Evolutionary conservation across 1,139 yeast species (phyloP), one percentile per base, ranked within the genome.

Genomic region (Lodderomyces orthopsilosis): DNA sequence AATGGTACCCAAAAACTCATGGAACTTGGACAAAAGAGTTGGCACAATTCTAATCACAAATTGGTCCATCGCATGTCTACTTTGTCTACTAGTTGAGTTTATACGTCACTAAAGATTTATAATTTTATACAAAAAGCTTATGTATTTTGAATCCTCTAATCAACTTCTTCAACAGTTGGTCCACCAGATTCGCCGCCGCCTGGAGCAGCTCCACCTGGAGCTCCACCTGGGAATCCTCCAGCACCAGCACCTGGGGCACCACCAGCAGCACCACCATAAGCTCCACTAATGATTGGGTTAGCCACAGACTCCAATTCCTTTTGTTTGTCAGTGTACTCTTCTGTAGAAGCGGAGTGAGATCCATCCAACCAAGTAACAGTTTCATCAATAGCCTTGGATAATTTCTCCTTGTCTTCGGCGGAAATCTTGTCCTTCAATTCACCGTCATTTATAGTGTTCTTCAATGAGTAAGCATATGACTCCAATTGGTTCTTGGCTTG

Each of bases 131-230:
- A 27, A 24, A 24, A 22, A n/a, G n/a, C n/a, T n/a, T n/a, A n/a
- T n/a, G n/a, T n/a, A n/a, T n/a, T n/a, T n/a, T n/a, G n/a, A n/a
- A n/a, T n/a, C n/a, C 13, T 37, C 71, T 85, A 87, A 74, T 87
- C 95, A 67, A 87, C 95, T 78, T 87, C 95, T 79, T 87, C 95
- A 59, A 87, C 95, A 63, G 95, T 86, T 71, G 95, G 95, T 42
- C 86, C 87, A 47, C 65, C 55, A 38, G 65, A 70, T 43, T 66
- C 72, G 44, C 55, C 65, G 61, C 78, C 83, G 55, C 81, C 79
- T 57, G 83, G 51, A 44, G 51, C 27, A 24, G 27, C 27, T 87
- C 23, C 69, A 44, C 54, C 54, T 43, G 54, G 51, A 45, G 51
- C 85, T 53, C 75, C 85, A 62, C 82, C 84, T 55, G 77, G 77